Evolutionary conservation across 176 grass and related monocot species (phyloP), one percentile per base, ranked within the genome.

Genomic region (Rhipidocladum racemiflorum): DNA sequence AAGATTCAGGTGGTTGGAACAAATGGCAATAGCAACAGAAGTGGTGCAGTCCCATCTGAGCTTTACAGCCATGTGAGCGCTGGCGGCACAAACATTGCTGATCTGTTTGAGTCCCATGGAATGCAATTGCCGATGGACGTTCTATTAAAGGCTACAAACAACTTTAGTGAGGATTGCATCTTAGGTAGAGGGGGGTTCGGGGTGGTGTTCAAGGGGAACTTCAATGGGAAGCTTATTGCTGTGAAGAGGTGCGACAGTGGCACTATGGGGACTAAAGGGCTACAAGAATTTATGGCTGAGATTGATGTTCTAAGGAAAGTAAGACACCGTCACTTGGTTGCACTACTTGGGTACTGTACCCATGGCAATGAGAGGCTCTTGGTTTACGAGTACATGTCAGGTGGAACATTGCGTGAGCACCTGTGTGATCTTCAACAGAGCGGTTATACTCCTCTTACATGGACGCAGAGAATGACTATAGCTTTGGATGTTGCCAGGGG

Each of bases 301-400:
- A 95, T 98, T 79, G 96, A 98, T 64, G 92, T 95, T 77, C 90
- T 98, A 76, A 93, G 76, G 28, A 98, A 93, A 88, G 96, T 95
- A 40, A 91, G 91, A 60, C 96, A 98, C 71, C 90, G 96, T 10
- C 85, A 98, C 85, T 87, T 98, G 78, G 96, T 98, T 56, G 90
- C 90, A 10, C 80, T 98, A 9, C 83, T 98, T 75, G 96, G 96
- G 40, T 93, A 98, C 74, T 98, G 90, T 80, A 92, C 91, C 39
- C 81, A 91, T 89, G 85, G 79, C 51, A 85, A 87, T 32, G 92
- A 95, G 83, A 93, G 96, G 61, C 92, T 98, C 71, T 85, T 98
- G 79, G 96, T 98, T n/a, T 98, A 98, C 74, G 96, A 98, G 79
- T 98, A 77, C 77, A 95, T 98, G 90, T 61, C 92, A 1, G 85